Conservation (phyloP, 257 asterid species). For the Hygrophila difformis region DNA sequence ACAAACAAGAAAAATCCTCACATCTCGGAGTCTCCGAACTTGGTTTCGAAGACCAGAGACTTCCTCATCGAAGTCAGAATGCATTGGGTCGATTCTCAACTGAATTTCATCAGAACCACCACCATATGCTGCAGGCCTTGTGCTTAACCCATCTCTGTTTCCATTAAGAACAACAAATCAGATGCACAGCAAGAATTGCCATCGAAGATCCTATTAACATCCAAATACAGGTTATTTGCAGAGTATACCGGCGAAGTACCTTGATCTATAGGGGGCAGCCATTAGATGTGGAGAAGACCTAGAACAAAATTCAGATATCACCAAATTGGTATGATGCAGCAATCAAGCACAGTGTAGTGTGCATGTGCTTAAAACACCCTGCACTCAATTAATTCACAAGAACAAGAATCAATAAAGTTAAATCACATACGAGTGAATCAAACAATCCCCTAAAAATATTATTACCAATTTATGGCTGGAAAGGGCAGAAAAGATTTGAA, state of each 20-base stretch:
- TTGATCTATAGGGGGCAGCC: slow-evolving; percentile 67
- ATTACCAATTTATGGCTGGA: too few species aligned
- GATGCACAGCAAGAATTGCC: background rate
- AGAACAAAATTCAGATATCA: slow-evolving; percentile 6
- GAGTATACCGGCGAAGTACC: slow-evolving; percentile 25
- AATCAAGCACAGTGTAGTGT: too few species aligned
- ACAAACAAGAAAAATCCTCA: slow-evolving; percentile 17
- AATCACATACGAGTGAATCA: too few species aligned
- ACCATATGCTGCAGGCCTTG: slow-evolving; percentile 58
- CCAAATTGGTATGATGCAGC: too few species aligned
- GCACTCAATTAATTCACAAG: too few species aligned
- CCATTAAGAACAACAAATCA: slow-evolving; percentile 13
- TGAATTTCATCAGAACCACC: slow-evolving; percentile 68
- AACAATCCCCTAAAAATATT: too few species aligned
- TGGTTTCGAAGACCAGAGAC: slow-evolving; percentile 78
- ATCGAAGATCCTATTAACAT: background rate
- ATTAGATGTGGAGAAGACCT: slow-evolving; percentile 19
- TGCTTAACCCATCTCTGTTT: slow-evolving; percentile 66
- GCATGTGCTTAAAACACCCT: too few species aligned
- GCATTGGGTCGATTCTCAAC: slow-evolving; percentile 77
- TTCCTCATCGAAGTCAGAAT: slow-evolving; percentile 73
- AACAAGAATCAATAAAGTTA: too few species aligned
- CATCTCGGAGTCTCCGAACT: slow-evolving; percentile 75
- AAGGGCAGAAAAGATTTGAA: too few species aligned
- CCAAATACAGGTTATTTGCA: background rate